Evolutionary conservation across 805 yeast genomes (phyloP).

Genomic region (Candida yuanshanica): DNA sequence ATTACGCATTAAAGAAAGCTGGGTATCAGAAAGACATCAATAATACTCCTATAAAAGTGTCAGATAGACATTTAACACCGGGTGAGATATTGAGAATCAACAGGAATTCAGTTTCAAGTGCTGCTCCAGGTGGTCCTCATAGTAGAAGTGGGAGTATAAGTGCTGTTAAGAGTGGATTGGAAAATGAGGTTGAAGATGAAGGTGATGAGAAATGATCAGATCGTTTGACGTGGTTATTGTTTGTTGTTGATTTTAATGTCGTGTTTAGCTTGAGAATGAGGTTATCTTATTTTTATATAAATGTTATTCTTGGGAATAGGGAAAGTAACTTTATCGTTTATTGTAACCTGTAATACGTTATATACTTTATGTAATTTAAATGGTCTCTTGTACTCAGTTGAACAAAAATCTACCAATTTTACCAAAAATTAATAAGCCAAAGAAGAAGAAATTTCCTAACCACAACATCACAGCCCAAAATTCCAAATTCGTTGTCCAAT

Average conservation of each 20-base stretch:
- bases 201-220: conserved; percentile 1
- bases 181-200: conserved; percentile 34
- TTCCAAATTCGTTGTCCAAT: conserved; percentile 47
- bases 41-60: conserved; percentile 8
- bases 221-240: neutral
- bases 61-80: conserved; percentile 19
- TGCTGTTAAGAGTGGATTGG: conserved; percentile 28
- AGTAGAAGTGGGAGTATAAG: conserved; percentile 1
- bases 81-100: conserved; percentile 56
- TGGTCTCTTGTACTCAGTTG: conserved; percentile 7
- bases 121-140: neutral
- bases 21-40: conserved; percentile 35
- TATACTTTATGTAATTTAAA: neutral
- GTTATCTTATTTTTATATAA: too few species aligned
- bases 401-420: conserved; percentile 57
- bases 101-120: conserved; percentile 46
- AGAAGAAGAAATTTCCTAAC: conserved; percentile 59
- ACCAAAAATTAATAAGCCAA: conserved; percentile 62
- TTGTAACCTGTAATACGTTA: too few species aligned
- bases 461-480: conserved; percentile 44
- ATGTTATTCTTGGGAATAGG: neutral
- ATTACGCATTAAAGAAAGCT: conserved; percentile 79
- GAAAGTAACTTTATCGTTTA: too few species aligned
- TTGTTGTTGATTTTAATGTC: neutral
- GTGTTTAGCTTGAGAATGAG: neutral